Evolutionary conservation across 2,329 filamentous ascomycete genomes (phyloP), one percentile per base, ranked within the genome.

Genomic region (Pestalotiopsis fici): DNA sequence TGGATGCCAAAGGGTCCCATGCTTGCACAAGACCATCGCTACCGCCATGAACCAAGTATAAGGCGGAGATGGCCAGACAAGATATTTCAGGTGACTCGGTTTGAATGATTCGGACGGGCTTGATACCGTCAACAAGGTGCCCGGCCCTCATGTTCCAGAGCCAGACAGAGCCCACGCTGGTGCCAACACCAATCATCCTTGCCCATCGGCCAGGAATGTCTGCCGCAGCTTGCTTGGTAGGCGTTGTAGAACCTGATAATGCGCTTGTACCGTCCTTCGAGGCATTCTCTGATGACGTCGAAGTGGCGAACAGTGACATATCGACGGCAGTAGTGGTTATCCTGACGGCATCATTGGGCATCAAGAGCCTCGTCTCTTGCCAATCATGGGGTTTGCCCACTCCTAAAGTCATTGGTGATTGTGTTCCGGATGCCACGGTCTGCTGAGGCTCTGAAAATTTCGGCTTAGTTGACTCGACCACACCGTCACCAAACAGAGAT

Each of bases 1-100:
- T 92, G 2, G 95, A 98, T 1, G 91, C 93, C 59, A 99, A 83
- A n/a, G 93, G 93, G 81, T 99, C 96, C 96, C 96, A 99, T 5
- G 94, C 93, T 78, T 98, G 96, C 4, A 97, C 95, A 3, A 98
- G 87, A 0, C 96, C 95, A 79, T 99, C 96, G 72, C 93, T 97
- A 28, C 96, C 96, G 62, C 96, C 96, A 77, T 97, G 93, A 6
- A 98, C 92, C 18, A 99, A 81, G 76, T 97, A 97, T 18, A 99
- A 83, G 1, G 94, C 92, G 1, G 94, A 94, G 59, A 97, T 78
- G 5, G 92, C 96, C 18, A 99, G 80, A 69, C 90, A 93, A 0
- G 94, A 93, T 21, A 98, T 90, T 75, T 94, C 88, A 0, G 95
- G 94, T 0, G 95, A 98, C 59, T 97, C 94, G 0, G 96, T 98